These are phyloP conservation scores for Pseudogymnoascus sp. DNA, from an alignment of 2,329 filamentous ascomycete species.

Conservation along the genomic window DNA sequence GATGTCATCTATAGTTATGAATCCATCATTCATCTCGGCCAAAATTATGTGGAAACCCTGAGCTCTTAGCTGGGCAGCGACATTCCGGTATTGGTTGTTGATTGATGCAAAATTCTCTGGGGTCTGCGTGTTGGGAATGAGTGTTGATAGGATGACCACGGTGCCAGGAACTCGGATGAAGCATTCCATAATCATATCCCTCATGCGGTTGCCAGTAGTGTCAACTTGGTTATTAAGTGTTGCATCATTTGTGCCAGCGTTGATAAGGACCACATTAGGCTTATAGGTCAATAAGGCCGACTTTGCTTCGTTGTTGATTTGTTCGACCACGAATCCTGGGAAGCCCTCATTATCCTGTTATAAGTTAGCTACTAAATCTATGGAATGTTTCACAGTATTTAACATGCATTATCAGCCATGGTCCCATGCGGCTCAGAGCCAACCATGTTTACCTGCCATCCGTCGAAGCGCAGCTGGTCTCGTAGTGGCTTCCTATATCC, in stretches of 20 bases:
- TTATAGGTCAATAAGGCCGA: not conserved
- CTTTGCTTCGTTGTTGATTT: too few relatives aligned
- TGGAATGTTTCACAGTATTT: too few relatives aligned
- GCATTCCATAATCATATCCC: not conserved
- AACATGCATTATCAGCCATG: too few relatives aligned
- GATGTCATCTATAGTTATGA: too few relatives aligned
- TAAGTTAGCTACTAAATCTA: too few relatives aligned
- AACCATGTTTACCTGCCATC: too few relatives aligned
- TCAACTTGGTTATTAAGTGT: not conserved
- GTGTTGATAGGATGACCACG: not conserved
- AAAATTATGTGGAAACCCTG: not conserved
- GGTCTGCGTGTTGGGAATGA: not conserved
- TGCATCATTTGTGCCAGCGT: slow-evolving; percentile 13
- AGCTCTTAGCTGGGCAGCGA: not conserved
- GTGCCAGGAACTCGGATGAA: not conserved
- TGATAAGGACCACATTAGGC: slow-evolving; percentile 12
- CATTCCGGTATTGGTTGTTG: not conserved
- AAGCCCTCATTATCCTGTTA: too few relatives aligned
- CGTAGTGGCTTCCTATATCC: too few relatives aligned
- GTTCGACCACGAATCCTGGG: too few relatives aligned
- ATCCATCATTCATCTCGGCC: not conserved
- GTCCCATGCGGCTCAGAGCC: too few relatives aligned
- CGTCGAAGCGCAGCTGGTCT: slow-evolving; percentile 19
- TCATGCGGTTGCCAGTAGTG: slow-evolving; percentile 1
- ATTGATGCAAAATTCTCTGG: not conserved